Evolutionary conservation across 768 basidiomycete species (phyloP), one percentile per base, ranked within the genome.

Genomic region (Kwoniella botswanensis): DNA sequence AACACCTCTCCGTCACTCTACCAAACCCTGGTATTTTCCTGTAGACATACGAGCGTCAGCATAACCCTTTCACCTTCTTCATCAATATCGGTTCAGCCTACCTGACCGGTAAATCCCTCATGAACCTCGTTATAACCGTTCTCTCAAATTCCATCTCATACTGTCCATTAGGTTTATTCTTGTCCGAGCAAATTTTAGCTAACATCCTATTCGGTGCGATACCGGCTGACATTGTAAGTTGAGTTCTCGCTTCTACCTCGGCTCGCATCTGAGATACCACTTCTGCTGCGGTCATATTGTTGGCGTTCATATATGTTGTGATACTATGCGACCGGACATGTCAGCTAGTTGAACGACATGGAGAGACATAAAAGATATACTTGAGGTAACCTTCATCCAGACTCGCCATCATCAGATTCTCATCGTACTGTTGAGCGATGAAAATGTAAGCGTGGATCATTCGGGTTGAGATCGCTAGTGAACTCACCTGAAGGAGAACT

Each of bases 131-230:
- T 74, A 98, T 90, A 9, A 87, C 85, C 35, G 88, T 78, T 2
- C 87, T 82, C 29, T 91, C 87, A 75, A 91, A 93, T 2, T 88
- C 84, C 24, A 97, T 87, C 74, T 88, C 87, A 73, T 89, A 98
- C 82, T 97, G 94, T 13, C 94, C 94, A 77, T 96, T 93, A 2
- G 94, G 95, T 84, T 98, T 98, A 82, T 98, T 96, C 86, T 91
- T 93, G 83, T 98, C 94, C 35, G 94, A 96, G 81, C 93, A 94
- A 43, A 96, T 95, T 87, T 98, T 98, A 52, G 94, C 93, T 18
- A 98, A 86, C 91, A 94, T 94, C 90, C 92, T 92, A 84, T 95
- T 98, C 1, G 96, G 92, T 0, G 96, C 94, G 68, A 98, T 94
- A 2, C 97, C 97, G 41, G 94, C 95, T 75, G 93, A 94, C 63